Percentiles rank a stretch among this genome's conserved stretches.
Conservation (phyloP, 768 basidiomycete species). For the Psilocybe azurescens region DNA sequence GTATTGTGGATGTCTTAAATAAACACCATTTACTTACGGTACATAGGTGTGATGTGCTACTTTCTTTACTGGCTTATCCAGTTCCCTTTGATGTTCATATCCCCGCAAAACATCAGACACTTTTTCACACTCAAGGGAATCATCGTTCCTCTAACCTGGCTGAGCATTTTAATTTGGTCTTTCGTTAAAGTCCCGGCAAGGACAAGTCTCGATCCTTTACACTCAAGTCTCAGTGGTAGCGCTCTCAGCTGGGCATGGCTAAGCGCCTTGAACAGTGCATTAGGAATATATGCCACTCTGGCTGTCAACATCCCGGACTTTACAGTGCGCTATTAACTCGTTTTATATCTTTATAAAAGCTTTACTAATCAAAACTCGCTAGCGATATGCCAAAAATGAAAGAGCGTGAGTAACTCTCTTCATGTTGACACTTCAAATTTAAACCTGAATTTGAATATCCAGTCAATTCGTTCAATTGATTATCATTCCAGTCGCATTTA, state of each 20-base stretch:
- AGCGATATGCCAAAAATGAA: slow-evolving; percentile 78
- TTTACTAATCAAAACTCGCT: not conserved
- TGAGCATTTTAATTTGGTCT: slow-evolving; percentile 83
- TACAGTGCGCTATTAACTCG: slow-evolving; percentile 41
- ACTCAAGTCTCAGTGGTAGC: slow-evolving; percentile 56
- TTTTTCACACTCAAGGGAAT: slow-evolving; percentile 76
- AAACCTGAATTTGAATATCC: not conserved
- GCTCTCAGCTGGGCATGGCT: slow-evolving; percentile 81
- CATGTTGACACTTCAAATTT: not conserved
- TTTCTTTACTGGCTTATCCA: slow-evolving; percentile 81
- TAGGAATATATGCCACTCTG: slow-evolving; percentile 76
- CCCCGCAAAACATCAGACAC: slow-evolving; percentile 78
- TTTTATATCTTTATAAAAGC: slow-evolving; percentile 2
- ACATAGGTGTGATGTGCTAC: slow-evolving; percentile 71
- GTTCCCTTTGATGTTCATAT: slow-evolving; percentile 75
- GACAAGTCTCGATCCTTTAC: slow-evolving; percentile 61
- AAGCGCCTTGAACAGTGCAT: slow-evolving; percentile 72
- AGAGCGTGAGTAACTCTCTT: slow-evolving; percentile 49
- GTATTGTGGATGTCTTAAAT: not conserved
- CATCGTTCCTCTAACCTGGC: slow-evolving; percentile 66
- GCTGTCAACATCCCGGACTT: slow-evolving; percentile 89
- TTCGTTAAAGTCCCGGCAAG: slow-evolving; percentile 68
- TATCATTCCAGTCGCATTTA: slow-evolving; percentile 81
- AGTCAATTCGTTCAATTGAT: slow-evolving; percentile 78
- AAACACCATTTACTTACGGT: not conserved